Base-by-base conservation (phyloP, 2,329 filamentous ascomycete genomes). In the Polychaeton citri region DNA sequence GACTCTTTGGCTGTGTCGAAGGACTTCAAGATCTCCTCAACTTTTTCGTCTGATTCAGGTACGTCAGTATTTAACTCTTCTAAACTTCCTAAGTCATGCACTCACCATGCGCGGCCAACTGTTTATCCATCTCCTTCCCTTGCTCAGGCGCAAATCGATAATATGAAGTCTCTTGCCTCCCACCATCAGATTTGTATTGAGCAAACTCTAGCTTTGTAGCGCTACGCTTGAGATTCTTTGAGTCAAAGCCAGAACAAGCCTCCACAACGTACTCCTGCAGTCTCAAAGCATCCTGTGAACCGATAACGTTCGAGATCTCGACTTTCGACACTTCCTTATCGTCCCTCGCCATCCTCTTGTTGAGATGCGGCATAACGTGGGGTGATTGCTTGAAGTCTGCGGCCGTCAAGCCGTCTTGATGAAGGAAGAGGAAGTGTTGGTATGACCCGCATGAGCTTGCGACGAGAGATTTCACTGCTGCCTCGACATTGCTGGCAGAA, bases 341-440 rank as follows among this genome's bases (percentile, higher is more conserved):
- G 63, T 12, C 5, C 43, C 32, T 49, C 69, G 53, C 34, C 58
- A 69, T 63, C 49, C 71, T 67, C 43, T 64, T 62, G 39, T 56
- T 68, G 63, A 63, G 69, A 61, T 65, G 71, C 52, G 66, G 72
- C 46, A 66, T 66, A 41, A 16, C 32, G 35, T 62, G 53, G 58
- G 53, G 58, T 60, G 24, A 54, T 48, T 64, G 61, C 45, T 63
- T 61, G 49, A 88, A 76, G 57, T 93, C 84, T 43, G 68, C 65
- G 30, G 76, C 71, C 46, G 78, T 76, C 38, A 86, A 68, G 46
- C 81, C 80, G 8, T 81, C 77, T 54, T 94, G 85, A 19, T 76
- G 74, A 42, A 92, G 71, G 45, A 95, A 58, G 38, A 92, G 64
- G 61, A 94, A 94, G 58, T 57, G 13, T 56, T 54, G 33, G 55